Conservation (phyloP, 1,284 basidiomycete genomes). For the Cutaneotrichosporon daszewskae region DNA sequence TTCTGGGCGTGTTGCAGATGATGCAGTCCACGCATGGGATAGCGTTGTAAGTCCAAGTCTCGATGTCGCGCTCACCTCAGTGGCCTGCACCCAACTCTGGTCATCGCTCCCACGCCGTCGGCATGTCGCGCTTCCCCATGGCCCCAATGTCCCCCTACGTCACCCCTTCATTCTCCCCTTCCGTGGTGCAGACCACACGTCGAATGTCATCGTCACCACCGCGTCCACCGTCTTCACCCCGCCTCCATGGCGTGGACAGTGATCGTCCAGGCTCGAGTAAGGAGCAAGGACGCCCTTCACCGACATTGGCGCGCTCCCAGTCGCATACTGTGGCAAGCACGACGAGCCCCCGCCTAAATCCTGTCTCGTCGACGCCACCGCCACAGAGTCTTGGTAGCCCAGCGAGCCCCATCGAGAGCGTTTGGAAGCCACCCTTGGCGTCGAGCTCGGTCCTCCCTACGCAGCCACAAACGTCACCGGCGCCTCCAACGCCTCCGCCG, state of each 20-base stretch:
- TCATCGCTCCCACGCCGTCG: constrained; percentile 5
- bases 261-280: too few species aligned
- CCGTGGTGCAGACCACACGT: constrained; percentile 19
- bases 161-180: constrained; percentile 40
- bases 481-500: not conserved
- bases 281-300: not conserved
- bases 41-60: constrained; percentile 37
- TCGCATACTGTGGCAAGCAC: not conserved
- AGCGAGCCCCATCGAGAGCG: constrained; percentile 1
- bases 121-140: constrained; percentile 27
- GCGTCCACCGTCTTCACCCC: constrained; percentile 1
- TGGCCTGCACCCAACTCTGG: constrained; percentile 33
- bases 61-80: constrained; percentile 12
- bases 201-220: constrained; percentile 7
- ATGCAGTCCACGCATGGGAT: constrained; percentile 38
- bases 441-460: too few species aligned
- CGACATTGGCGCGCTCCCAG: not conserved
- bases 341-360: not conserved
- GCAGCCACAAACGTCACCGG: constrained; percentile 2
- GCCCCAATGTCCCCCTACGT: constrained; percentile 41
- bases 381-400: not conserved
- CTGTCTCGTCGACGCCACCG: not conserved
- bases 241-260: not conserved
- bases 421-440: too few species aligned
- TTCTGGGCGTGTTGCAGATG: too few species aligned